phyloP scores from a whole-genome alignment of 768 basidiomycete genomes.

The Chlorophyllum brunneum region DNA sequence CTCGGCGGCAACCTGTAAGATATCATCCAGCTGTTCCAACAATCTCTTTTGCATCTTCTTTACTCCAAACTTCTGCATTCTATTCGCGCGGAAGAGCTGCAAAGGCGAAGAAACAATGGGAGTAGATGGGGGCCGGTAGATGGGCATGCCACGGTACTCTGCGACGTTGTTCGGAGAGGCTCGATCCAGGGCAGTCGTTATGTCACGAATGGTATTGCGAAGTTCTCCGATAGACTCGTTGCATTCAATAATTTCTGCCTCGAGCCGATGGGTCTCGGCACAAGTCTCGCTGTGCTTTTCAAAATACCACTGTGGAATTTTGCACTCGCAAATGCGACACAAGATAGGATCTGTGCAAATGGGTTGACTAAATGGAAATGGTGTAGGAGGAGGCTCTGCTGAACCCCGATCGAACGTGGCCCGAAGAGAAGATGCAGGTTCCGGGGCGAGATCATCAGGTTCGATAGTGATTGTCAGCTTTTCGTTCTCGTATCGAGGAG shows the following conservation, averaged over 20 bases:
- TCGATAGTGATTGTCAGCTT: slow-evolving; percentile 60
- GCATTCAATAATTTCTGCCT: slow-evolving; percentile 90
- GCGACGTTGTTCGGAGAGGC: slow-evolving; percentile 63
- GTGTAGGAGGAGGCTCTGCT: slow-evolving; percentile 49
- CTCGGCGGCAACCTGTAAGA: slow-evolving; percentile 73
- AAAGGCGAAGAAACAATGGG: slow-evolving; percentile 72
- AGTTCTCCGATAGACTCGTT: slow-evolving; percentile 92
- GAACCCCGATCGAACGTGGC: slow-evolving; percentile 30
- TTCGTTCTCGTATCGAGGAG: slow-evolving; percentile 65
- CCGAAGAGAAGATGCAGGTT: slow-evolving; percentile 37
- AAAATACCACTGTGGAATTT: slow-evolving; percentile 98
- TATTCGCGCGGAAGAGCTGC: slow-evolving; percentile 70
- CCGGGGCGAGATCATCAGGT: slow-evolving; percentile 40
- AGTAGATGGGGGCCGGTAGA: slow-evolving; percentile 70
- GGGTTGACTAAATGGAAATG: slow-evolving; percentile 73
- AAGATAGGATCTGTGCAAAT: slow-evolving; percentile 83
- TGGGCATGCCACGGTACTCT: slow-evolving; percentile 87
- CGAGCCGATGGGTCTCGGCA: slow-evolving; percentile 90
- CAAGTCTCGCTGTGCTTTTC: slow-evolving; percentile 99
- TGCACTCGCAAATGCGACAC: slow-evolving; percentile 96
- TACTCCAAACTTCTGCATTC: slow-evolving; percentile 75
- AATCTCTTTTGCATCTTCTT: slow-evolving; percentile 80
- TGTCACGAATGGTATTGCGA: slow-evolving; percentile 78
- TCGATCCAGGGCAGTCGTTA: slow-evolving; percentile 67
- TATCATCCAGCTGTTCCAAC: slow-evolving; percentile 84